A percentile compares a stretch with the other conserved stretches of the same genome.
These are phyloP conservation scores for Carpinus fangiana DNA, from an alignment of 306 rosid genomes.

Conservation along the genomic window DNA sequence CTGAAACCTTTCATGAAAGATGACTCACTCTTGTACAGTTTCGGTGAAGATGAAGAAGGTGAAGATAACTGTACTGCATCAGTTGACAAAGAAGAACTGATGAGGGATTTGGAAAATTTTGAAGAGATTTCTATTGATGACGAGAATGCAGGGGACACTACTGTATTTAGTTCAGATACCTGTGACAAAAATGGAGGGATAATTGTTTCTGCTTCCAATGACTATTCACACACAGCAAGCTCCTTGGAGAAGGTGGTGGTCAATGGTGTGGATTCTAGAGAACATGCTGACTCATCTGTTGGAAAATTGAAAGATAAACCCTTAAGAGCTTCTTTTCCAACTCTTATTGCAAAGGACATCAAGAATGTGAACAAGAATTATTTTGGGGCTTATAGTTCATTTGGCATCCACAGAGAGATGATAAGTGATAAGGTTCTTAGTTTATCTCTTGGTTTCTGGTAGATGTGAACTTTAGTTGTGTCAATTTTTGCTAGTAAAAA, in stretches of 20 bases:
- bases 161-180: constrained; percentile 22
- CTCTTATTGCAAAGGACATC: constrained; percentile 48
- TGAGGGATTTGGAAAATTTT: constrained; percentile 44
- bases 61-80: constrained; percentile 47
- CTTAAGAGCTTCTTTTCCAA: constrained; percentile 42
- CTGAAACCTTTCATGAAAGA: constrained; percentile 74
- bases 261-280: constrained; percentile 39
- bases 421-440: constrained; percentile 77
- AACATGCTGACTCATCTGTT: constrained; percentile 30
- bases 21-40: constrained; percentile 78
- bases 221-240: constrained; percentile 33
- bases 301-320: constrained; percentile 31
- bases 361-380: constrained; percentile 74
- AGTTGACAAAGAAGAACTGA: constrained; percentile 48
- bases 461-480: constrained; percentile 4
- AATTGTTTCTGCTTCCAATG: constrained; percentile 35
- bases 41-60: constrained; percentile 69
- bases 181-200: constrained; percentile 24
- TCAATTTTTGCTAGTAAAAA: constrained; percentile 15
- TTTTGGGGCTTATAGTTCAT: constrained; percentile 89
- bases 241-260: constrained; percentile 35
- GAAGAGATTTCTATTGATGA: constrained; percentile 32
- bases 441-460: constrained; percentile 21
- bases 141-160: constrained; percentile 31
- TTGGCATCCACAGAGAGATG: constrained; percentile 96